Percentiles rank a stretch among this genome's conserved stretches.
These are phyloP conservation scores for Pichia sp. DNA, from an alignment of 1,139 yeast genomes.

Conservation along the genomic window DNA sequence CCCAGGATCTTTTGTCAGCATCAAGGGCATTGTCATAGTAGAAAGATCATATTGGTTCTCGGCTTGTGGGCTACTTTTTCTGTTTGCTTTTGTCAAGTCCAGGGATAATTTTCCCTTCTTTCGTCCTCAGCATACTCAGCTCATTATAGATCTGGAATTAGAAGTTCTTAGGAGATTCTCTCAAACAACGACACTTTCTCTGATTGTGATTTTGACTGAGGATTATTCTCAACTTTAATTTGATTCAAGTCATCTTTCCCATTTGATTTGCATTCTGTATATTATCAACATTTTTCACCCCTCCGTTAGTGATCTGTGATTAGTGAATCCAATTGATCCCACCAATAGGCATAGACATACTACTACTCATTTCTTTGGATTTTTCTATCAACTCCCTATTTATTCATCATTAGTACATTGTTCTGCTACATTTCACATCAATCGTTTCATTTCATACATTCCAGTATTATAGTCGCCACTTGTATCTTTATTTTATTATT, in stretches of 20 bases:
- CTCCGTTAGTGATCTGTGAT: neutral
- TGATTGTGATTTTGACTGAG: neutral
- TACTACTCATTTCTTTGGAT: neutral
- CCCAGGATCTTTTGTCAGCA: neutral
- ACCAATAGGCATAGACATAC: neutral
- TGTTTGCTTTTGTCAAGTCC: neutral
- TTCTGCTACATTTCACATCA: neutral
- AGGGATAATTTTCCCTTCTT: neutral
- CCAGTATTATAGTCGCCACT: conserved; percentile 6
- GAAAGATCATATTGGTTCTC: neutral
- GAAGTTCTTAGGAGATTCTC: neutral
- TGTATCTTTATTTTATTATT: conserved; percentile 8
- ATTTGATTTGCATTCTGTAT: neutral
- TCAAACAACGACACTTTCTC: neutral
- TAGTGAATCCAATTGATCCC: neutral
- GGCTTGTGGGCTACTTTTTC: neutral
- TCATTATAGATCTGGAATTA: neutral
- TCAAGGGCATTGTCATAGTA: neutral
- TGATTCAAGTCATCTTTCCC: neutral
- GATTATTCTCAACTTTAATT: neutral
- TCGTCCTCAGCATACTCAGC: neutral
- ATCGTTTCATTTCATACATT: conserved; percentile 2
- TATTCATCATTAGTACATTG: conserved; percentile 3
- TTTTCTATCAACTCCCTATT: conserved; percentile 1
- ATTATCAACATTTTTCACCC: neutral